Evolutionary conservation across 2,329 filamentous ascomycete species (phyloP).

Genomic region (Daldinia eschscholtzii): DNA sequence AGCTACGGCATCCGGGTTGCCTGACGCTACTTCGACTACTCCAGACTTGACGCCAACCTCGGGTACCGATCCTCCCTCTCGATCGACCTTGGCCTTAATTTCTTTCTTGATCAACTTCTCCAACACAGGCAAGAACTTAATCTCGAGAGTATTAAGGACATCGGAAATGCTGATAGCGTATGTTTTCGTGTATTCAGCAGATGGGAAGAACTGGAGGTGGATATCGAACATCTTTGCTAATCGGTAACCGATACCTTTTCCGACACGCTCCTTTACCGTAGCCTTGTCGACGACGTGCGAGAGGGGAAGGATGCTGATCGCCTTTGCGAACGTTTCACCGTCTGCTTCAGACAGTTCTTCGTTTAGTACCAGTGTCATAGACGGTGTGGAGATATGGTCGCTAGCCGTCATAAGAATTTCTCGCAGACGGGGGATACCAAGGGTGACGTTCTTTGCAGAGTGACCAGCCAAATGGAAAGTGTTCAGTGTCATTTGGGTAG

Average conservation of each 20-base stretch:
- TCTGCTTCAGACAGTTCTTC: conserved; percentile 76
- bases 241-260: conserved; percentile 74
- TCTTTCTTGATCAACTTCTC: conserved; percentile 79
- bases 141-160: conserved; percentile 83
- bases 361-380: conserved; percentile 86
- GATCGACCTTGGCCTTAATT: conserved; percentile 82
- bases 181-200: conserved; percentile 83
- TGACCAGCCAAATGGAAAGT: conserved; percentile 99
- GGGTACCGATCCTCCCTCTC: conserved; percentile 77
- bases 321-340: conserved; percentile 87
- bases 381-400: conserved; percentile 87
- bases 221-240: conserved; percentile 90
- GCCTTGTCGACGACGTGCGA: conserved; percentile 87
- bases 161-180: conserved; percentile 86
- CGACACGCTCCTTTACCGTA: conserved; percentile 82
- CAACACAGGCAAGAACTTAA: conserved; percentile 79
- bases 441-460: conserved; percentile 97
- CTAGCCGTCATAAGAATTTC: conserved; percentile 99
- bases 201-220: conserved; percentile 84
- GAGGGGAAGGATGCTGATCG: conserved; percentile 86
- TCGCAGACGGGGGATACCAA: conserved; percentile 95
- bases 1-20: conserved; percentile 51
- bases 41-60: conserved; percentile 73
- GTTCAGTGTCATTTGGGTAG: conserved; percentile 99
- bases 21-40: conserved; percentile 64